These are phyloP conservation scores for Nakaseomyces delphensis DNA, from an alignment of 1,139 yeast species.

Conservation along the genomic window DNA sequence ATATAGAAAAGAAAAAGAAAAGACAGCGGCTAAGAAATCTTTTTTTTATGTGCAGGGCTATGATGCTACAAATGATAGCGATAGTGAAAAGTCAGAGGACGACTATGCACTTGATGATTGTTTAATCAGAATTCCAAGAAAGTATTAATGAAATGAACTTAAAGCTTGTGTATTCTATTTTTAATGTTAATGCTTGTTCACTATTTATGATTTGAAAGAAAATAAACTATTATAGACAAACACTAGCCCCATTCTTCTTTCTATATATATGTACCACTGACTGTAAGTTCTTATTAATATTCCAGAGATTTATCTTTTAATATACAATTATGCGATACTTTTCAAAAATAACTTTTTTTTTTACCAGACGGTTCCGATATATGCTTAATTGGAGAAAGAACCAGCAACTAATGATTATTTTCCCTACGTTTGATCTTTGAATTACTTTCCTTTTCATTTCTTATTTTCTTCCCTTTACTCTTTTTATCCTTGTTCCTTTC, in stretches of 20 bases:
- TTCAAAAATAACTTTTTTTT: no score
- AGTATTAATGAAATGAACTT: slow-evolving; percentile 5
- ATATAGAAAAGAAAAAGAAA: slow-evolving; percentile 14
- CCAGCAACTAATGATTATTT: no score
- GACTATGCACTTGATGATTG: slow-evolving; percentile 12
- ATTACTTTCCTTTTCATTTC: slow-evolving; percentile 21
- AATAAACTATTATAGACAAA: no score
- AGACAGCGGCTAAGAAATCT: slow-evolving; percentile 19
- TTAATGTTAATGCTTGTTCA: no score
- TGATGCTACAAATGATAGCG: slow-evolving; percentile 8
- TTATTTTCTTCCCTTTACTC: slow-evolving; percentile 20
- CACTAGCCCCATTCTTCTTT: no score
- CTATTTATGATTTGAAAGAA: no score
- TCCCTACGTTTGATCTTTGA: slow-evolving; percentile 25
- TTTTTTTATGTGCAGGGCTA: slow-evolving; percentile 19
- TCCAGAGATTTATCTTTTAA: no score
- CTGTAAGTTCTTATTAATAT: no score
- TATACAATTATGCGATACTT: no score
- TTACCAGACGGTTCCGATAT: no score
- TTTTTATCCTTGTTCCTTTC: slow-evolving; percentile 16
- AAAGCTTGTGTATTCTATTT: not conserved
- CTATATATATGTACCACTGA: no score
- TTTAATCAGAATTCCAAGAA: slow-evolving; percentile 12
- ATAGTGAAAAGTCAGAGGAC: slow-evolving; percentile 6
- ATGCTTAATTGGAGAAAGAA: no score